Conservation (phyloP, 2,329 filamentous ascomycete genomes). For the Botrytis fragariae region DNA sequence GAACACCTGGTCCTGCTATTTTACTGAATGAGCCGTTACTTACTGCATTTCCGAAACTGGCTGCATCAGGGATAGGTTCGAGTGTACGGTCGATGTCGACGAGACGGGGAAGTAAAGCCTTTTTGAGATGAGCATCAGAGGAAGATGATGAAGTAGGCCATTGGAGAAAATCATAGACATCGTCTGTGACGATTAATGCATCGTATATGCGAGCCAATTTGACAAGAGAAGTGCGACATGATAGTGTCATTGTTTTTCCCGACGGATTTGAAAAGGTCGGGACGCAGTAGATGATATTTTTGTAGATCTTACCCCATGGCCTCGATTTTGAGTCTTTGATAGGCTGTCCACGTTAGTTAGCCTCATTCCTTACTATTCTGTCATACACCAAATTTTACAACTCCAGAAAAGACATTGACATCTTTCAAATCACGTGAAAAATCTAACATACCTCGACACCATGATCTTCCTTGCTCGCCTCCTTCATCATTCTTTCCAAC, state of each 20-base stretch:
- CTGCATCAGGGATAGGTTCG: slow-evolving; percentile 52
- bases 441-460: slow-evolving; percentile 6
- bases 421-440: neutral
- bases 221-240: slow-evolving; percentile 66
- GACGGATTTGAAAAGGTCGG: slow-evolving; percentile 89
- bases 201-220: slow-evolving; percentile 74
- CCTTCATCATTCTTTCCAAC: slow-evolving; percentile 44
- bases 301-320: slow-evolving; percentile 73
- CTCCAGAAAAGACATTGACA: neutral
- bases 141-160: slow-evolving; percentile 54
- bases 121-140: slow-evolving; percentile 19
- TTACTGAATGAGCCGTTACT: slow-evolving; percentile 93
- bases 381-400: neutral
- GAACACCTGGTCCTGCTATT: slow-evolving; percentile 73
- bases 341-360: slow-evolving; percentile 17
- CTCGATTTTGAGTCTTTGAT: slow-evolving; percentile 44
- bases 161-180: slow-evolving; percentile 91
- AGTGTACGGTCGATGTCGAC: slow-evolving; percentile 74
- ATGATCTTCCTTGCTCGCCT: slow-evolving; percentile 17
- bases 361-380: neutral
- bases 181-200: slow-evolving; percentile 81
- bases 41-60: slow-evolving; percentile 73
- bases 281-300: slow-evolving; percentile 83
- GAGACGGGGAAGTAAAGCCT: slow-evolving; percentile 60
- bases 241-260: slow-evolving; percentile 73